Base-by-base conservation (phyloP, 192 early-diverging fungal genomes). In the Linnemannia zychae region DNA sequence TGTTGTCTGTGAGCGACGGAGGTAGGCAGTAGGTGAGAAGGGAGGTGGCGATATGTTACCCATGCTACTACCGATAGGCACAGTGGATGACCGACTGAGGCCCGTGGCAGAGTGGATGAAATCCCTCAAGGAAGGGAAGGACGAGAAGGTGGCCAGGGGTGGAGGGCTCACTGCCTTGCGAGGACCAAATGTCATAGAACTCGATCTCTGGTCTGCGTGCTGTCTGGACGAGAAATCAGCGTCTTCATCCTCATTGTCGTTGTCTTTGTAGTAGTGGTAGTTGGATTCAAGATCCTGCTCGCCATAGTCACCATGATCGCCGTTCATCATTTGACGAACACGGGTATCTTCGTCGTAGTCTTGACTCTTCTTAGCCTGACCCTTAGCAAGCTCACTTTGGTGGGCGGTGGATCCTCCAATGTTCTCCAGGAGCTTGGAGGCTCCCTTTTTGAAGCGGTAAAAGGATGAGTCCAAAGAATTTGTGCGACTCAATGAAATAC, bases 1-100 rank as follows among this genome's bases (percentile, higher is more conserved):
- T 5, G 60, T 79, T 7, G 72, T 72, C 34, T 74, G 76, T 5
- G 77, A 70, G 33, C 82, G 63, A 40, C 67, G 77, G n/a, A 84
- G 22, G 46, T 70, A 78, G 1, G 67, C 31, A 22, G 40, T 53
- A 2, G 82, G 38, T 17, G 72, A 75, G 38, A 73, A 44, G 38
- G 81, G 34, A 3, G 75, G 63, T 9, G 71, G 33, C 1, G 47
- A 40, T 12, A 67, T 53, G 17, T 40, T 38, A 4, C 28, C 44
- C 12, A 57, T 24, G 22, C 20, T 5, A 50, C 2, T 24, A 72
- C 44, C 22, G 2, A 50, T 13, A 53, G 71, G 28, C 11, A 69
- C 67, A 7, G 67, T 40, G 18, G 76, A 71, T 1, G 73, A 75
- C 7, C 68, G 49, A 28, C 17, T 72, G 5, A 76, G 68, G 0